Conservation (phyloP, 169 alveolate genomes). For the Plasmodium fragile region DNA sequence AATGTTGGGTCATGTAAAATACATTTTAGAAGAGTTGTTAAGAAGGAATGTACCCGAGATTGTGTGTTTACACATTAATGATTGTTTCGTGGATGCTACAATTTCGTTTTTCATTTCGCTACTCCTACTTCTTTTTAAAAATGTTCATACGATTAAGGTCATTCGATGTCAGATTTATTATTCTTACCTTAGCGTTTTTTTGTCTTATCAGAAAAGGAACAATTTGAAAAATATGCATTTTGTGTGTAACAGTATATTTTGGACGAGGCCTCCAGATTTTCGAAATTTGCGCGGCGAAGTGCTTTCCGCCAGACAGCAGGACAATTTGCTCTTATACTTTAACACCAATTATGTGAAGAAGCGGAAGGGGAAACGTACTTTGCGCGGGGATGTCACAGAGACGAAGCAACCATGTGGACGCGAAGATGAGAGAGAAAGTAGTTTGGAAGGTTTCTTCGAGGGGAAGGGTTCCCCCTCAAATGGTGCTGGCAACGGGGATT, state of each 20-base stretch:
- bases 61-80: conserved; percentile 22
- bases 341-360: conserved; percentile 36
- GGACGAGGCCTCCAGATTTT: background rate
- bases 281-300: background rate
- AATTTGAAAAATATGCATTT: conserved; percentile 1
- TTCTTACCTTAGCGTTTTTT: conserved; percentile 5
- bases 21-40: conserved; percentile 20
- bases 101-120: conserved; percentile 34
- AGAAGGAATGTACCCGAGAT: conserved; percentile 21
- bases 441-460: background rate
- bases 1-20: conserved; percentile 31
- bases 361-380: background rate
- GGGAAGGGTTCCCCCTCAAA: background rate
- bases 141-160: conserved; percentile 27
- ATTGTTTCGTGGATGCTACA: conserved; percentile 39
- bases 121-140: conserved; percentile 23
- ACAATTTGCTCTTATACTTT: conserved; percentile 14
- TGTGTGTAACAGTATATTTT: conserved; percentile 25
- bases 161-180: conserved; percentile 32
- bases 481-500: background rate
- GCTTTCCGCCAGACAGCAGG: background rate
- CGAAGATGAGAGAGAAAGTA: background rate
- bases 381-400: background rate
- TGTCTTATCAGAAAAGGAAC: conserved; percentile 19
- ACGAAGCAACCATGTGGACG: background rate